Conservation (phyloP, 2,329 filamentous ascomycete species). For the Rhexocercosporidium sp. region DNA sequence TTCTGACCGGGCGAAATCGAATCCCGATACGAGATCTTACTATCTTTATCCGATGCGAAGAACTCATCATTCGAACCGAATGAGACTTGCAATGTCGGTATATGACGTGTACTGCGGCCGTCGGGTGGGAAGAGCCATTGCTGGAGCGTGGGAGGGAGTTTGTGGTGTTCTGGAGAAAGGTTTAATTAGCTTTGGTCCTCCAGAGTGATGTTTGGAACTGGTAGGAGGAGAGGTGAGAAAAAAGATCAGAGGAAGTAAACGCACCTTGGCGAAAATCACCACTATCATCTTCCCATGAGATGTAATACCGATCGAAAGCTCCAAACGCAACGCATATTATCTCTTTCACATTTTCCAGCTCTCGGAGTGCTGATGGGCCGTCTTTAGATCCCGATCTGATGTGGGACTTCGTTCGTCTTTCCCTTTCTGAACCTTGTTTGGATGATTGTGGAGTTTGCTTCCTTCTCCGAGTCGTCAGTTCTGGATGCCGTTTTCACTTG, state of each 20-base stretch:
- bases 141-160: constrained; percentile 22
- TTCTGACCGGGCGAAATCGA: constrained; percentile 1
- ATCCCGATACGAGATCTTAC: constrained; percentile 31
- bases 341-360: constrained; percentile 26
- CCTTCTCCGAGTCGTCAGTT: no score
- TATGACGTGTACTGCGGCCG: constrained; percentile 18
- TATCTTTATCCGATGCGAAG: constrained; percentile 32
- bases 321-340: constrained; percentile 33
- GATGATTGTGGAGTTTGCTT: no score
- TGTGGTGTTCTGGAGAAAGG: constrained; percentile 28
- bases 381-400: constrained; percentile 21
- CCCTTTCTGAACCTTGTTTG: background rate
- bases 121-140: constrained; percentile 29
- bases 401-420: background rate
- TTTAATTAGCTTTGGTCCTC: no score
- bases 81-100: constrained; percentile 31
- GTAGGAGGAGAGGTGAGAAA: background rate
- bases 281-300: constrained; percentile 32
- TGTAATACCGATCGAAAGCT: constrained; percentile 33
- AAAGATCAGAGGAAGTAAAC: background rate
- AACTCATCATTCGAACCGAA: constrained; percentile 34
- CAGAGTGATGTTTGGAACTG: no score
- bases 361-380: constrained; percentile 22
- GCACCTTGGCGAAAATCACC: constrained; percentile 33
- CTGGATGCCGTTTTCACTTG: no score